These are phyloP conservation scores for Penicillium oxalicum DNA, from an alignment of 2,329 filamentous ascomycete genomes.

Conservation along the genomic window DNA sequence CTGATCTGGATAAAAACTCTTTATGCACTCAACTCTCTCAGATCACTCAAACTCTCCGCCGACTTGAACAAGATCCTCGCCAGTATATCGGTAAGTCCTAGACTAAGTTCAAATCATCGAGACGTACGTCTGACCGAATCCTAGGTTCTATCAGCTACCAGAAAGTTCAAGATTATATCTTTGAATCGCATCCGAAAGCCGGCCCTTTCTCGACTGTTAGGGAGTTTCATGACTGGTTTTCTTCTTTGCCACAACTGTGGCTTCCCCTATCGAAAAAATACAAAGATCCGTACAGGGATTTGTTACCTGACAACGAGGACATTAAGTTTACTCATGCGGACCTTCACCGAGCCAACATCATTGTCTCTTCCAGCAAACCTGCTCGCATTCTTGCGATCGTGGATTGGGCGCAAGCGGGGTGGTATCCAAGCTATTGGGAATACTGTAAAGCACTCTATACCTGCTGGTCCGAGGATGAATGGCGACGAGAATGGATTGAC, in stretches of 20 bases:
- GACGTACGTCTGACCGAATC: background rate
- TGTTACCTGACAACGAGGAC: slow-evolving; percentile 22
- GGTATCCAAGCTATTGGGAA: background rate
- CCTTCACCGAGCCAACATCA: slow-evolving; percentile 28
- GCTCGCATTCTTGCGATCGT: slow-evolving; percentile 2
- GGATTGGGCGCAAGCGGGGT: background rate
- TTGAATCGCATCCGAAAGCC: slow-evolving; percentile 9
- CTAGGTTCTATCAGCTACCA: slow-evolving; percentile 17
- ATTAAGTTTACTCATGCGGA: slow-evolving; percentile 33
- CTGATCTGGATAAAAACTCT: slow-evolving; percentile 10
- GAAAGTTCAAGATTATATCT: slow-evolving; percentile 17
- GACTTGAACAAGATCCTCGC: slow-evolving; percentile 16
- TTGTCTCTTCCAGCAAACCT: slow-evolving; percentile 21
- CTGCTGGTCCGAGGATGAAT: slow-evolving; percentile 1
- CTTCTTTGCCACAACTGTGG: slow-evolving; percentile 14
- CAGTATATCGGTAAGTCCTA: slow-evolving; percentile 18
- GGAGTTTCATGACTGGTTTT: slow-evolving; percentile 26
- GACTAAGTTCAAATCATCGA: background rate
- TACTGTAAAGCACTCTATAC: slow-evolving; percentile 20
- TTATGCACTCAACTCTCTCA: slow-evolving; percentile 12
- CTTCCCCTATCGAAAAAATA: slow-evolving; percentile 7
- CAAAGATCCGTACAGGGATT: slow-evolving; percentile 16
- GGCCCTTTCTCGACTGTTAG: slow-evolving; percentile 19
- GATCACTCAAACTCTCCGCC: slow-evolving; percentile 15
- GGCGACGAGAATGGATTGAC: slow-evolving; percentile 5